Conservation (phyloP, 306 rosid genomes). For the Lathyrus aphaca region DNA sequence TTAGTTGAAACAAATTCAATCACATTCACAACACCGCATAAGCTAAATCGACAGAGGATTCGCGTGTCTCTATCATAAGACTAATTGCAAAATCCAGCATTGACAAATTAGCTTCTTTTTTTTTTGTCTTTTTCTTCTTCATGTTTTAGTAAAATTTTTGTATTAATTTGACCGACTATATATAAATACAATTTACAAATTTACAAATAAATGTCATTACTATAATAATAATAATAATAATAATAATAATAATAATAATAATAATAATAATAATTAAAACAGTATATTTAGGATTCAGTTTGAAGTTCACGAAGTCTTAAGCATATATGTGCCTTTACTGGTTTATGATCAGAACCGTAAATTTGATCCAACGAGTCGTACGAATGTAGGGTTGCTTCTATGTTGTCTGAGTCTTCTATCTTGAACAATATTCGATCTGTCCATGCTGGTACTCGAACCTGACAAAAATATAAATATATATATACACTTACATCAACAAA, state of each 20-base stretch:
- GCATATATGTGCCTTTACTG: conserved; percentile 70
- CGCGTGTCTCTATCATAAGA: conserved; percentile 5
- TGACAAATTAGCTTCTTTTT: neutral
- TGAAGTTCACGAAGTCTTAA: conserved; percentile 45
- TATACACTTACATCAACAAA: neutral
- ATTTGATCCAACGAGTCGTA: conserved; percentile 64
- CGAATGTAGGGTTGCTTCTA: conserved; percentile 53
- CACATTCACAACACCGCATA: neutral
- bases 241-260: neutral
- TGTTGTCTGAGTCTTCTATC: conserved; percentile 45
- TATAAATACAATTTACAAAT: conserved; percentile 19
- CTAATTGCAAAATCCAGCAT: conserved; percentile 8
- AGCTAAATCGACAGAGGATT: conserved; percentile 23
- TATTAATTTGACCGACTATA: neutral
- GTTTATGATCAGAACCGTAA: conserved; percentile 73
- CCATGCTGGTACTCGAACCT: conserved; percentile 81
- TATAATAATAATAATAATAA: neutral
- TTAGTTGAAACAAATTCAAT: too few species aligned
- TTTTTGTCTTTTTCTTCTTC: neutral
- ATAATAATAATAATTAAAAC: neutral
- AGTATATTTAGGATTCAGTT: neutral
- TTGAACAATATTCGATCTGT: conserved; percentile 74
- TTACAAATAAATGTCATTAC: neutral
- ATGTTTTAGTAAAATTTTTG: neutral
- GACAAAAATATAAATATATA: neutral